Evolutionary conservation across 1,284 basidiomycete species (phyloP), one percentile per base, ranked within the genome.

Genomic region (Pyrrhoderma lamaoense): DNA sequence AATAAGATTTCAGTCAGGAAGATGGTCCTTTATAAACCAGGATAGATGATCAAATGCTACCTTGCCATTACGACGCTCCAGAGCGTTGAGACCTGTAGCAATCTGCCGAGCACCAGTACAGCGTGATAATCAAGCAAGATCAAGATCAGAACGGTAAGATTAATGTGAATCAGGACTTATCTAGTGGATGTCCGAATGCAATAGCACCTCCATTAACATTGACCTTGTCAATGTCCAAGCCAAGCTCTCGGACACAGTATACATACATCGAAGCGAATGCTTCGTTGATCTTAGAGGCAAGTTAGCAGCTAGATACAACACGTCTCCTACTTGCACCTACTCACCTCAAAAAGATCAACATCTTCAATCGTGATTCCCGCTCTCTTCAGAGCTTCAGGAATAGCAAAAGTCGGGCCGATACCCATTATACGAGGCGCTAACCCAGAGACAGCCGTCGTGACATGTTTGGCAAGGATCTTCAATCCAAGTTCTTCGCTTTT

Each of bases 161-260:
- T 14, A n/a, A 25, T 44, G 38, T 37, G n/a, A 54, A 51, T 52
- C 57, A 58, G 35, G 13, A 79, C 85, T 74, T 65, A 88, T 81
- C 89, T 79, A 91, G 64, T n/a, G 89, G 88, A 66, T 90, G 87
- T 1, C 89, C 92, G 11, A 93, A 74, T 9, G 90, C 91, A 58
- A 93, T 93, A 0, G 90, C 92, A 0, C 93, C 92, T 25, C 93
- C 93, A 58, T 91, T 88, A 11, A 92, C 87, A 62, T 95, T 93
- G 44, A 93, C 85, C 71, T 88, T 82, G 47, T 77, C 75, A 25
- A 71, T 68, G 58, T 80, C 74, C n/a, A 96, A 70, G 25, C 75
- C 76, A 31, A 96, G 76, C 61, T 82, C 72, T 57, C 85, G 80
- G 42, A 92, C 71, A 48, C 80, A 83, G 68, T 95, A 93, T 18